Percentiles rank a stretch among this genome's conserved stretches.
Conservation (phyloP, 805 yeast genomes). For the Cyberlindnera euphorbiae region DNA sequence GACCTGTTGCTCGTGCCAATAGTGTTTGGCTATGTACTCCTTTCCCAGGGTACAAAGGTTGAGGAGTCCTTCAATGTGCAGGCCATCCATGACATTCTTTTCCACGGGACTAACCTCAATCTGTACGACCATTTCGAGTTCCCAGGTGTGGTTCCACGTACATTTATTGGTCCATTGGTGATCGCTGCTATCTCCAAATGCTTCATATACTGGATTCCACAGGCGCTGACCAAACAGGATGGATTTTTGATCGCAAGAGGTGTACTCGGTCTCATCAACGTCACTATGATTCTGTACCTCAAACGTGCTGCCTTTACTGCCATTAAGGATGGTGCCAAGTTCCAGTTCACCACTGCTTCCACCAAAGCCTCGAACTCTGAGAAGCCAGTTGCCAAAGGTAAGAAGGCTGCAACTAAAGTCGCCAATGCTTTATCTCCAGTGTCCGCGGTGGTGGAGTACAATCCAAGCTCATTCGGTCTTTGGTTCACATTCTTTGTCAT, state of each 20-base stretch:
- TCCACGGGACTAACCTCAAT: slow-evolving; percentile 47
- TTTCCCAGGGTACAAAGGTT: slow-evolving; percentile 84
- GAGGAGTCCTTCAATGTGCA: slow-evolving; percentile 92
- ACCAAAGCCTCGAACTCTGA: no score
- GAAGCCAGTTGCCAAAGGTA: no score
- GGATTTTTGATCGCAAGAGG: slow-evolving; percentile 55
- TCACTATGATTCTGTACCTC: slow-evolving; percentile 44
- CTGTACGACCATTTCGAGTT: slow-evolving; percentile 70
- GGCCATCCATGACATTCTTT: slow-evolving; percentile 77
- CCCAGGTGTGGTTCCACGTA: slow-evolving; percentile 88
- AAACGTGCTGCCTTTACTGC: slow-evolving; percentile 36
- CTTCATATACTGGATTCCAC: slow-evolving; percentile 17
- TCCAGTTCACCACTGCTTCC: no score
- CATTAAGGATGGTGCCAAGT: slow-evolving; percentile 5
- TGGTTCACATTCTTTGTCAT: slow-evolving; percentile 59
- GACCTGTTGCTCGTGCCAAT: slow-evolving; percentile 38
- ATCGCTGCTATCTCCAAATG: slow-evolving; percentile 46
- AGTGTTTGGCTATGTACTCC: slow-evolving; percentile 43
- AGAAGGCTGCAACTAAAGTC: neutral
- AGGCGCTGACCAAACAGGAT: slow-evolving; percentile 36
- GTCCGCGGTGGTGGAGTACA: slow-evolving; percentile 4
- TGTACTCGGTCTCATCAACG: slow-evolving; percentile 60
- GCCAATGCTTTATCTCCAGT: neutral
- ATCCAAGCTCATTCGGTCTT: slow-evolving; percentile 32
- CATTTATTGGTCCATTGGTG: slow-evolving; percentile 68